Percentiles rank a stretch among this genome's conserved stretches.
Conservation (phyloP, 2,329 filamentous ascomycete genomes). For the Fusarium nelsonii region DNA sequence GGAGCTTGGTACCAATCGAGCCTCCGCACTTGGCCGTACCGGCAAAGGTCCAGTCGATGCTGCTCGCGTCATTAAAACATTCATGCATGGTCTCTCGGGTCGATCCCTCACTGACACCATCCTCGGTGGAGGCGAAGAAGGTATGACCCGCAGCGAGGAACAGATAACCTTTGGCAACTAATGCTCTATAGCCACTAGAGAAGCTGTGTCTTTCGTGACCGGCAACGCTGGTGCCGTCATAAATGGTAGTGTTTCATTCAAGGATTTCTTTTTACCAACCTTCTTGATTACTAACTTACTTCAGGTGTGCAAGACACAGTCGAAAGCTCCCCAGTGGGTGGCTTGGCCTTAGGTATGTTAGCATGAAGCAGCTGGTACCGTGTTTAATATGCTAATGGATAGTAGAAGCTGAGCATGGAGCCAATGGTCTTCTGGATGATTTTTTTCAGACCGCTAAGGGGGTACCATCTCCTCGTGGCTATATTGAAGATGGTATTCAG, state of each 20-base stretch:
- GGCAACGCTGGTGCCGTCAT: slow-evolving; percentile 11
- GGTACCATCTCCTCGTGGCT: slow-evolving; percentile 15
- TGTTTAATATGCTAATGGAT: background rate
- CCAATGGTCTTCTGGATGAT: slow-evolving; percentile 8
- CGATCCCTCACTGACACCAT: slow-evolving; percentile 5
- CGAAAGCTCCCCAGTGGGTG: slow-evolving; percentile 11
- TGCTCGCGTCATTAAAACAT: background rate
- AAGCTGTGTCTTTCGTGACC: slow-evolving; percentile 7
- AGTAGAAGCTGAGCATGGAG: slow-evolving; percentile 1
- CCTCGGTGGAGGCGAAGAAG: slow-evolving; percentile 14
- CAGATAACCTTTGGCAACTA: background rate
- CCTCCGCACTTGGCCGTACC: slow-evolving; percentile 9
- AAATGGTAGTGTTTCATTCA: background rate
- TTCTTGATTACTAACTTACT: background rate
- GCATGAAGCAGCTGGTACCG: too few species aligned
- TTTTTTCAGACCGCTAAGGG: slow-evolving; percentile 15
- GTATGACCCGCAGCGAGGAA: background rate
- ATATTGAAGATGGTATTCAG: slow-evolving; percentile 1
- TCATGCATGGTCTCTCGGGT: slow-evolving; percentile 3
- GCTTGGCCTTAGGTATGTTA: background rate
- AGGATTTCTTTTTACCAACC: background rate
- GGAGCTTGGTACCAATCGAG: background rate
- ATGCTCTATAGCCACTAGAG: background rate
- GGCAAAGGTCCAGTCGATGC: slow-evolving; percentile 11
- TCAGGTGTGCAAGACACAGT: slow-evolving; percentile 9